Percentiles rank a stretch among this genome's conserved stretches.
Evolutionary conservation across 805 yeast species (phyloP).

Genomic region (Huiozyma naganishii): DNA sequence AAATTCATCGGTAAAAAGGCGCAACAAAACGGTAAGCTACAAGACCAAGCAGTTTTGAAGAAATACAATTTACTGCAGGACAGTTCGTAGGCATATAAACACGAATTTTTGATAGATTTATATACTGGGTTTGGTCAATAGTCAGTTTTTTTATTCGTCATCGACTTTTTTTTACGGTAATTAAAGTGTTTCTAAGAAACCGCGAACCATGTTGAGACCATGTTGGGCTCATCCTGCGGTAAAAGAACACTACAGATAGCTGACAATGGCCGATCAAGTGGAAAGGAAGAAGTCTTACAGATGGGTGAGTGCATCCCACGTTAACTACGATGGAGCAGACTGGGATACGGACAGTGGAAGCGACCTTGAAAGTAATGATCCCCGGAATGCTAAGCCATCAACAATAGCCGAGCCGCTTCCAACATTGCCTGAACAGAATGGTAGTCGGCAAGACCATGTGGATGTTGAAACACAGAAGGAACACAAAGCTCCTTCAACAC

Average conservation of each 20-base stretch:
- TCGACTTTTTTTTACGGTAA: neutral
- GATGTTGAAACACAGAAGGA: slow-evolving; percentile 1
- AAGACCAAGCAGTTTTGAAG: neutral
- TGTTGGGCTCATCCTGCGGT: no score
- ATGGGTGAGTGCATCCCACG: slow-evolving; percentile 33
- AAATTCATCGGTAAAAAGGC: slow-evolving; percentile 26
- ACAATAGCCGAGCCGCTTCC: slow-evolving; percentile 10
- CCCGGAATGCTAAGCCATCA: neutral
- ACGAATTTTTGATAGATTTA: no score
- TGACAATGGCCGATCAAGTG: slow-evolving; percentile 19
- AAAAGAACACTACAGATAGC: no score
- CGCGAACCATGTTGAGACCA: neutral
- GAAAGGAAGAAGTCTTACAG: slow-evolving; percentile 31
- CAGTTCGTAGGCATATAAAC: no score
- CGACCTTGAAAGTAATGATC: slow-evolving; percentile 1
- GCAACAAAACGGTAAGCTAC: neutral
- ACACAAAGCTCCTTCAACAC: neutral
- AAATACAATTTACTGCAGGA: neutral
- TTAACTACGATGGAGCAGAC: slow-evolving; percentile 33
- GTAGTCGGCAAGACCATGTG: slow-evolving; percentile 3
- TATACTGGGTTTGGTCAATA: no score
- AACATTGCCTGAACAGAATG: slow-evolving; percentile 18
- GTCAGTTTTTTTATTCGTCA: no score
- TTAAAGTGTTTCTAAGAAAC: neutral
- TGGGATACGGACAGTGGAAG: slow-evolving; percentile 28